Conservation (phyloP, 768 basidiomycete species). For the Hygrocybe coccinea region DNA sequence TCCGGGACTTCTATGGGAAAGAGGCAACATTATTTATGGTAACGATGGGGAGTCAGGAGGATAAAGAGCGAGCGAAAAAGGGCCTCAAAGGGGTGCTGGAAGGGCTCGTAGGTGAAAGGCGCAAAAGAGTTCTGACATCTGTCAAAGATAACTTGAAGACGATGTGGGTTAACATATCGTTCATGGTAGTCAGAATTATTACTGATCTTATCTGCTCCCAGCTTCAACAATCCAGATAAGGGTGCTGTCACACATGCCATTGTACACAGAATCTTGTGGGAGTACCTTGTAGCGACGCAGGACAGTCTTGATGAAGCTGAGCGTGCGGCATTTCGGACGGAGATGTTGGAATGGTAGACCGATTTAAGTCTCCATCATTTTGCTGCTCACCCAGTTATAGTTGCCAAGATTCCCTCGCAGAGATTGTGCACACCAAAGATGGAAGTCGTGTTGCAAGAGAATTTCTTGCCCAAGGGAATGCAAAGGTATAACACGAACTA, state of each 20-base stretch:
- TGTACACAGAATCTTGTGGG: slow-evolving; percentile 83
- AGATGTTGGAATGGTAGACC: slow-evolving; percentile 73
- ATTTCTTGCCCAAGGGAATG: slow-evolving; percentile 75
- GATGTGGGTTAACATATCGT: slow-evolving; percentile 48
- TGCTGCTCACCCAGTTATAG: slow-evolving; percentile 32
- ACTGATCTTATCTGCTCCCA: slow-evolving; percentile 24
- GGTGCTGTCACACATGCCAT: slow-evolving; percentile 82
- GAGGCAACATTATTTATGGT: slow-evolving; percentile 70
- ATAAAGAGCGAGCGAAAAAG: slow-evolving; percentile 59
- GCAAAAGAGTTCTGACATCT: slow-evolving; percentile 60
- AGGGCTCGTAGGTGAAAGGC: slow-evolving; percentile 55
- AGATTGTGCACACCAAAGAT: slow-evolving; percentile 92
- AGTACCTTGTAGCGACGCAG: slow-evolving; percentile 67
- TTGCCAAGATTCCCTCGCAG: slow-evolving; percentile 79
- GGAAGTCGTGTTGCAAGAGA: slow-evolving; percentile 83
- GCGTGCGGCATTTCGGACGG: slow-evolving; percentile 66
- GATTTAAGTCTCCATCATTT: neutral
- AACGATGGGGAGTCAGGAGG: slow-evolving; percentile 51
- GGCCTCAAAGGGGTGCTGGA: slow-evolving; percentile 68
- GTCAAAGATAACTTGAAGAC: slow-evolving; percentile 69
- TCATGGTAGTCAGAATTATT: neutral
- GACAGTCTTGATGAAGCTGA: slow-evolving; percentile 57
- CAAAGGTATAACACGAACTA: slow-evolving; percentile 52
- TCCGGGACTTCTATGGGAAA: slow-evolving; percentile 88
- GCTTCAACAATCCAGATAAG: slow-evolving; percentile 90